Conservation (phyloP, 2,329 filamentous ascomycete species). For the Grosmannia serpens region DNA sequence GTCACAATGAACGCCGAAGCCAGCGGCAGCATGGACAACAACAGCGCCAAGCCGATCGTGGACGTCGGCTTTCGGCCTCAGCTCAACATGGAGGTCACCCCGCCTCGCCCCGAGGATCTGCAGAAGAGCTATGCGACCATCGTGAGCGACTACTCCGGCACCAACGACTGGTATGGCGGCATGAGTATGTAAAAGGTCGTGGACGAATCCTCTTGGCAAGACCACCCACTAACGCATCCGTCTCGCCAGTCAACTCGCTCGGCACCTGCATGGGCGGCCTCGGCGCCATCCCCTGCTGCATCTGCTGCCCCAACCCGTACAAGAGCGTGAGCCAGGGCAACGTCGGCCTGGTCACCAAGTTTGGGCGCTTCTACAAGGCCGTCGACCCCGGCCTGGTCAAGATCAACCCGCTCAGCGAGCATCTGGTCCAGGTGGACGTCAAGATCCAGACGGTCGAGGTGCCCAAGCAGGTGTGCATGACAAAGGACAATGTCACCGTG, state of each 20-base stretch:
- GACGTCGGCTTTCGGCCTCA: conserved; percentile 34
- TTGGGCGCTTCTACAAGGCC: conserved; percentile 86
- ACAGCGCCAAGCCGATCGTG: background rate
- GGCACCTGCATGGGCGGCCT: conserved; percentile 64
- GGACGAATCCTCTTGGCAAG: background rate
- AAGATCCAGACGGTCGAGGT: conserved; percentile 99
- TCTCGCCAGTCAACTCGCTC: conserved; percentile 32
- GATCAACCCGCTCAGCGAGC: conserved; percentile 91
- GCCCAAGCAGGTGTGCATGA: conserved; percentile 95
- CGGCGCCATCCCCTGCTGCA: conserved; percentile 83
- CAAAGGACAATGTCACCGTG: conserved; percentile 95
- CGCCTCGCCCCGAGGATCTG: conserved; percentile 70
- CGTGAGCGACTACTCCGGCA: conserved; percentile 52
- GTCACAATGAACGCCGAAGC: background rate
- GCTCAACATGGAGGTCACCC: conserved; percentile 58
- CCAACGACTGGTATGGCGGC: conserved; percentile 77
- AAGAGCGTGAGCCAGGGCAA: conserved; percentile 87
- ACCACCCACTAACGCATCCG: background rate
- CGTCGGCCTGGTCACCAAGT: conserved; percentile 90
- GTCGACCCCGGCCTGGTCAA: conserved; percentile 96
- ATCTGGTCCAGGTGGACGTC: conserved; percentile 84
- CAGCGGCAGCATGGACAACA: background rate
- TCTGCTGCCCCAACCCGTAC: conserved; percentile 91
- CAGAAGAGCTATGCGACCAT: conserved; percentile 67
- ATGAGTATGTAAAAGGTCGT: conserved; percentile 53